These are phyloP conservation scores for Buddleja alternifolia DNA, from an alignment of 257 asterid species.

Conservation along the genomic window DNA sequence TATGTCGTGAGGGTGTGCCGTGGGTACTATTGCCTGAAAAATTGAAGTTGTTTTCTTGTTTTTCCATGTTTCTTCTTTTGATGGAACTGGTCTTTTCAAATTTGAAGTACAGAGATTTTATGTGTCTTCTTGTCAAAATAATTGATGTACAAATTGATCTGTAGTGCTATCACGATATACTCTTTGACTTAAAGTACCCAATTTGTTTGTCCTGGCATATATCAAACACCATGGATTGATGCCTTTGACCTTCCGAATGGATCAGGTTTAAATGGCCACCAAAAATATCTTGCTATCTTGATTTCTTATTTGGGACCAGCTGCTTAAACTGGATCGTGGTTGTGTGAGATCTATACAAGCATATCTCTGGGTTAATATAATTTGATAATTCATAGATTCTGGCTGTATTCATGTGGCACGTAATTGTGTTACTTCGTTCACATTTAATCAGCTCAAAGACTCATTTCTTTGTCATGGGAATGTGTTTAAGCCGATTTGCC, in stretches of 20 bases:
- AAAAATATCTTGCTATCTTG: too few species aligned
- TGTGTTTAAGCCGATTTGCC: not conserved
- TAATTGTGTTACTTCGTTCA: not conserved
- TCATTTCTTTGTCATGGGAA: constrained; percentile 1
- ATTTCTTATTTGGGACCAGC: too few species aligned
- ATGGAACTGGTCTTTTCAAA: not conserved
- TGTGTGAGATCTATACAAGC: not conserved
- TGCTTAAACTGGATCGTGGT: too few species aligned
- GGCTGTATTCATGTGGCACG: not conserved
- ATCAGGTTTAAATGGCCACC: not conserved
- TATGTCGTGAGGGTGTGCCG: too few species aligned
- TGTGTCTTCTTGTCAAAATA: not conserved
- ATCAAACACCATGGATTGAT: not conserved
- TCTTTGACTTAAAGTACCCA: not conserved
- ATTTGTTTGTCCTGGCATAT: not conserved
- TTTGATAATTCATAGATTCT: not conserved
- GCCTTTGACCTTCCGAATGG: not conserved
- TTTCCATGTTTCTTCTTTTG: not conserved
- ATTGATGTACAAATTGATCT: constrained; percentile 12
- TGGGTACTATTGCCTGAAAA: not conserved
- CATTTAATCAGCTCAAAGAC: not conserved
- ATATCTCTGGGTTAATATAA: not conserved
- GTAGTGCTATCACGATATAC: not conserved
- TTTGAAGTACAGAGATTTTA: not conserved
- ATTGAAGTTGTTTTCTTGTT: not conserved